Percentiles rank a stretch among this genome's conserved stretches.
Evolutionary conservation across 345 rosid species (phyloP).

Genomic region (Dimocarpus longan): DNA sequence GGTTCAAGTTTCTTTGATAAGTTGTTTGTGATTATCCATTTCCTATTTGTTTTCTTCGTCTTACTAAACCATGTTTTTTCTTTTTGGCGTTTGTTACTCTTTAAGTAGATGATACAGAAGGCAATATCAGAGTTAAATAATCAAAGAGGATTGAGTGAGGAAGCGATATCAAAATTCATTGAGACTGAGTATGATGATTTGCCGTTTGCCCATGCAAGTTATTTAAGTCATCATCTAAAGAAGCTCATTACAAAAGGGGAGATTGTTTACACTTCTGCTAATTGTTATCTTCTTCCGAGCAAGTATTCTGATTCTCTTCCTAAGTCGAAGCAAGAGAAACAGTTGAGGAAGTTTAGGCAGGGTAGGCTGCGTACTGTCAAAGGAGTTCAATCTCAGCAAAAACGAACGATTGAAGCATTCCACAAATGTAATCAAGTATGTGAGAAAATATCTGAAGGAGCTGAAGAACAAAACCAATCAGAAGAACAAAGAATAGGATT

Average conservation of each 20-base stretch:
- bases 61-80: neutral
- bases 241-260: slow-evolving; percentile 18
- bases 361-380: slow-evolving; percentile 3
- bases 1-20: neutral
- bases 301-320: slow-evolving; percentile 1
- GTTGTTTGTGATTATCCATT: neutral
- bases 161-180: slow-evolving; percentile 21
- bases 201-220: slow-evolving; percentile 11
- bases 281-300: slow-evolving; percentile 12
- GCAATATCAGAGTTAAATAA: slow-evolving; percentile 25
- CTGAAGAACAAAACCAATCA: neutral
- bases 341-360: neutral
- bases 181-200: slow-evolving; percentile 17
- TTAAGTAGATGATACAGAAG: slow-evolving; percentile 21
- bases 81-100: neutral
- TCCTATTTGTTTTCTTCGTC: neutral
- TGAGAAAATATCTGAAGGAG: neutral
- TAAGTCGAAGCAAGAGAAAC: slow-evolving; percentile 7
- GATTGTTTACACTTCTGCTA: slow-evolving; percentile 8
- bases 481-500: slow-evolving; percentile 3
- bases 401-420: neutral
- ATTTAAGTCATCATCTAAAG: slow-evolving; percentile 20
- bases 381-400: slow-evolving; percentile 3
- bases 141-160: slow-evolving; percentile 22
- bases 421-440: slow-evolving; percentile 5